phyloP scores from a whole-genome alignment of 164 flowering plant genomes.

The Hamamelis virginiana region DNA sequence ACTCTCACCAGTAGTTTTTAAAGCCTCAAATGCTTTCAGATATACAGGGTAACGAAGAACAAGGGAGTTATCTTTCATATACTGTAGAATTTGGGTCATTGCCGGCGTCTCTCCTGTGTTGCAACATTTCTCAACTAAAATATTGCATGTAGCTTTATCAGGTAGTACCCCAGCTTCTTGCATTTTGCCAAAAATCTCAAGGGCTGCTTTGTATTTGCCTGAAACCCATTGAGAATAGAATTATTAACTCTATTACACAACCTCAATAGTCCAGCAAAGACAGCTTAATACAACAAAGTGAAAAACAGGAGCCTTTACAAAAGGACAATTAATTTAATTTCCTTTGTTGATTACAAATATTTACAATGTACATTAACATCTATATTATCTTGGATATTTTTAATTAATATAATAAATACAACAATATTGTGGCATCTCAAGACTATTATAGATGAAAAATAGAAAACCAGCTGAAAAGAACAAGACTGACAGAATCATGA shows the following conservation, averaged over 20 bases:
- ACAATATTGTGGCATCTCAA: background rate
- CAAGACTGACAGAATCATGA: background rate
- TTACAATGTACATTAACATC: too few relatives aligned
- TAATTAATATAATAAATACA: background rate
- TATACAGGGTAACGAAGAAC: constrained; percentile 77
- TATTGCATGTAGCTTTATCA: constrained; percentile 90
- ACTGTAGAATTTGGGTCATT: constrained; percentile 52
- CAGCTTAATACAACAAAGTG: constrained; percentile 12
- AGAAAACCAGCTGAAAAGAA: background rate
- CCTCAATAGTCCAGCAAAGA: too few relatives aligned
- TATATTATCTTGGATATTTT: background rate
- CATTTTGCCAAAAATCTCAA: constrained; percentile 81
- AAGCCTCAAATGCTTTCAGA: constrained; percentile 50
- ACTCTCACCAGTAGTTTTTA: constrained; percentile 53
- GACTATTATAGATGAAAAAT: too few relatives aligned
- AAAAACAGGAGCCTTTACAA: background rate
- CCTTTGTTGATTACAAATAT: background rate
- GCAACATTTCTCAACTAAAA: constrained; percentile 67
- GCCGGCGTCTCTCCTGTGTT: constrained; percentile 47
- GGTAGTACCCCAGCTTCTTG: constrained; percentile 80
- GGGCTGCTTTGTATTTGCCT: constrained; percentile 65
- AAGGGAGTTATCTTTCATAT: constrained; percentile 64
- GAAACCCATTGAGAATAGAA: constrained; percentile 10
- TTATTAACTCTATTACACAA: background rate
- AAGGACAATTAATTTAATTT: background rate